Base-by-base conservation (phyloP, 495 filamentous ascomycete genomes). In the Aspergillus hancockii region DNA sequence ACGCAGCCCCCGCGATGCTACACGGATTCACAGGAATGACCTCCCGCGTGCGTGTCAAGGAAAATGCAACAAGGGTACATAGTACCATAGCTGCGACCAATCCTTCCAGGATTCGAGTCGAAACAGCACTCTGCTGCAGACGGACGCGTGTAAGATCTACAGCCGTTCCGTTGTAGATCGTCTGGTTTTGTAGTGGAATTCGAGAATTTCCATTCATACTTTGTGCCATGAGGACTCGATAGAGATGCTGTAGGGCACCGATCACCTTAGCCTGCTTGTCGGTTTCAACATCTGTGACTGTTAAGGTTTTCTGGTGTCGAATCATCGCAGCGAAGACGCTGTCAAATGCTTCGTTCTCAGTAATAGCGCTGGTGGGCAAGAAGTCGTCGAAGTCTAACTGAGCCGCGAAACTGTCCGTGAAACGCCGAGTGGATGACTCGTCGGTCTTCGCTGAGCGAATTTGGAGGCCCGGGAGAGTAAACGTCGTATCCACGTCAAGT, bases 31-130 rank as follows among this genome's bases (percentile, higher is more conserved):
- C 63, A 18, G 71, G 72, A 9, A 74, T 58, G 3, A 77, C 47
- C 13, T 64, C 62, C 22, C 63, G 57, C 10, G 65, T 68, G 3
- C 52, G 66, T 49, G 69, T 66, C 3, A 64, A 52, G 16, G 62
- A 59, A 56, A 68, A 65, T 0, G 69, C 53, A 8, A 66, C 56
- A 1, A 57, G n/a, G 0, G 52, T 59, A 2, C 63, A 63, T 4
- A 71, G 23, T 1, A 71, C 52, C 34, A 67, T 63, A 0, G 63
- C 55, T 0, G 57, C 61, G 0, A 77, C 58, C n/a, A 72, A 54
- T 0, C 59, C 69, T 41, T 77, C 64, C 4, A 77, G 64, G 32
- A 73, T 62, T 4, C 67, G 66, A 7, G 71, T 75, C 3, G 71
- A 67, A 8, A 67, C 40, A 21, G 41, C 38, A 31, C 67, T 67